Conservation (phyloP, 2,329 filamentous ascomycete genomes). For the Botrytis paeoniae region DNA sequence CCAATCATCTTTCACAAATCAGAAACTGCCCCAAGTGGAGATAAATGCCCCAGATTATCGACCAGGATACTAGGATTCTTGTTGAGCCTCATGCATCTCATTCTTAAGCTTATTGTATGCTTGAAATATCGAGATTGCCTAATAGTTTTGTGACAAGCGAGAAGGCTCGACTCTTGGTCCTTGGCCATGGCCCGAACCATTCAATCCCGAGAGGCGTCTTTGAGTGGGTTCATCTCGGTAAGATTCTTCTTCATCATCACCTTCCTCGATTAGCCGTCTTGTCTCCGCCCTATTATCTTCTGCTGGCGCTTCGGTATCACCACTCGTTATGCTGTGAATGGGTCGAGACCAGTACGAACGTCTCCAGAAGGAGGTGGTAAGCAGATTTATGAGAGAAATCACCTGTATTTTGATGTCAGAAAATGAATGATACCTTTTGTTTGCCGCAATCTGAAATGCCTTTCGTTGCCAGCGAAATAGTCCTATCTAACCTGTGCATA, state of each 20-base stretch:
- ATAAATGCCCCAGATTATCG: conserved; percentile 1
- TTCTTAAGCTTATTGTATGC: neutral
- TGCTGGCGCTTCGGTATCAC: conserved; percentile 22
- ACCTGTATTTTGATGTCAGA: conserved; percentile 23
- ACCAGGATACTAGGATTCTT: neutral
- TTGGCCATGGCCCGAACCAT: conserved; percentile 20
- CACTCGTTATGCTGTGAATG: conserved; percentile 22
- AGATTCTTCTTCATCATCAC: conserved; percentile 21
- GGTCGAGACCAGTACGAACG: conserved; percentile 24
- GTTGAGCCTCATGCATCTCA: conserved; percentile 9
- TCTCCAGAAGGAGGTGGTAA: conserved; percentile 32
- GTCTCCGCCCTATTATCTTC: conserved; percentile 26
- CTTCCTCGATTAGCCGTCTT: conserved; percentile 33
- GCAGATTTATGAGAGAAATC: conserved; percentile 30
- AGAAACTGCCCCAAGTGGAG: conserved; percentile 6
- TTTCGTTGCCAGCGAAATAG: neutral
- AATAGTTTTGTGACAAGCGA: conserved; percentile 20
- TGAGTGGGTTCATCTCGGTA: conserved; percentile 30
- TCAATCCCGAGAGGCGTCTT: neutral
- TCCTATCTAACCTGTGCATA: neutral
- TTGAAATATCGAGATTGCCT: neutral
- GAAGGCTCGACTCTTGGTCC: conserved; percentile 33
- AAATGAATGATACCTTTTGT: neutral
- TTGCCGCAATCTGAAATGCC: neutral
- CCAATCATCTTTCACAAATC: neutral